Evolutionary conservation across 768 basidiomycete species (phyloP).

Genomic region (Grammothele lineata): DNA sequence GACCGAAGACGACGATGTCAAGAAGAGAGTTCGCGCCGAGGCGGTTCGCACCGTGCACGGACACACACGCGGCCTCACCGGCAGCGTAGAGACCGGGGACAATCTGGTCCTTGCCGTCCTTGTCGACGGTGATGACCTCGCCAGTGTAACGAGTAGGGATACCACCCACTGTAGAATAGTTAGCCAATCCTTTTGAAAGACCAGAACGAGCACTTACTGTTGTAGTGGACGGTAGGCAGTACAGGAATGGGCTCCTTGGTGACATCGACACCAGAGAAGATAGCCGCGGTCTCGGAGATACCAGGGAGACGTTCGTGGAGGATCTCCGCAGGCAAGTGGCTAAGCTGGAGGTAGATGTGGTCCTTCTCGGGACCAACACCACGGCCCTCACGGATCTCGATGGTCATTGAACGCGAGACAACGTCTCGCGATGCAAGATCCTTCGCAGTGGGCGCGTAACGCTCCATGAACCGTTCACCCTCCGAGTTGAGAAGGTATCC

Average conservation of each 20-base stretch:
- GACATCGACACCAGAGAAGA: constrained; percentile 98
- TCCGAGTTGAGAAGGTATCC: constrained; percentile 97
- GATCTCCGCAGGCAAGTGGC: constrained; percentile 93
- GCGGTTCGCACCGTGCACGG: constrained; percentile 98
- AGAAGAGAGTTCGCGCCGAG: constrained; percentile 98
- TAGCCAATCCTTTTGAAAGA: constrained; percentile 4
- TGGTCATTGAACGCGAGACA: constrained; percentile 98
- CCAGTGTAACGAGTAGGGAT: constrained; percentile 99
- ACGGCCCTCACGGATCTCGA: constrained; percentile 97
- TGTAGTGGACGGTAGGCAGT: constrained; percentile 97
- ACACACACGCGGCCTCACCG: constrained; percentile 98
- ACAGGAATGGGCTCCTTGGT: constrained; percentile 99
- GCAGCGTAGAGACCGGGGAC: constrained; percentile 98
- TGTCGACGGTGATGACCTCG: constrained; percentile 86
- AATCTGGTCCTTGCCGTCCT: constrained; percentile 86
- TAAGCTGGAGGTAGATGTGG: constrained; percentile 94
- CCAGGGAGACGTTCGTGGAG: constrained; percentile 96
- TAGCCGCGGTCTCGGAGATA: constrained; percentile 99
- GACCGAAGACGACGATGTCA: constrained; percentile 98
- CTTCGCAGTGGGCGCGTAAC: constrained; percentile 98
- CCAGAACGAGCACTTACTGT: constrained; percentile 58
- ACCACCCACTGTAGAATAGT: constrained; percentile 77
- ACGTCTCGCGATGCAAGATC: constrained; percentile 99
- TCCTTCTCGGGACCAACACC: constrained; percentile 99
- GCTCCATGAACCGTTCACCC: constrained; percentile 99